These are phyloP conservation scores for Deakozyma indianensis DNA, from an alignment of 805 yeast genomes.

Conservation along the genomic window DNA sequence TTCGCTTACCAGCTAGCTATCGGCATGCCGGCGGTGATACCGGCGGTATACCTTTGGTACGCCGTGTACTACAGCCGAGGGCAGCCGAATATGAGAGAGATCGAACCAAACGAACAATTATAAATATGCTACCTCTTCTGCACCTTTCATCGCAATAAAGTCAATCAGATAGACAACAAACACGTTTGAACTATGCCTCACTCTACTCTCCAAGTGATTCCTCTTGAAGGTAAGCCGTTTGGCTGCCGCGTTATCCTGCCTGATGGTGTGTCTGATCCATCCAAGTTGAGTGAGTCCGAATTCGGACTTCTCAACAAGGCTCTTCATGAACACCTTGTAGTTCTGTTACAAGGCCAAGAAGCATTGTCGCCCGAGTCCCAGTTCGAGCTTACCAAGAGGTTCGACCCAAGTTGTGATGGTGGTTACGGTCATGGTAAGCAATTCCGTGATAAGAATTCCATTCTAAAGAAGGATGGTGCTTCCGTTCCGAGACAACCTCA, in stretches of 20 bases:
- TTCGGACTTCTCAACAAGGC: slow-evolving; percentile 50
- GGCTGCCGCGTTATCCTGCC: slow-evolving; percentile 64
- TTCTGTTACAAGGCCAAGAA: slow-evolving; percentile 62
- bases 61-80: neutral
- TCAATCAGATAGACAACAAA: too few relatives aligned
- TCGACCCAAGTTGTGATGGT: slow-evolving; percentile 60
- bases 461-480: slow-evolving; percentile 66
- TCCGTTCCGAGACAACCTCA: slow-evolving; percentile 76
- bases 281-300: slow-evolving; percentile 48
- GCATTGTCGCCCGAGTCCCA: slow-evolving; percentile 60
- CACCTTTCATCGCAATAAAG: too few relatives aligned
- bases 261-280: slow-evolving; percentile 57
- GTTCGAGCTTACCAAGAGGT: slow-evolving; percentile 57
- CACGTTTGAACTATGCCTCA: neutral
- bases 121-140: too few relatives aligned
- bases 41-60: neutral
- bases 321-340: slow-evolving; percentile 51
- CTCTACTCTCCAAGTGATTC: slow-evolving; percentile 22
- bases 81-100: too few relatives aligned
- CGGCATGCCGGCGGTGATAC: neutral
- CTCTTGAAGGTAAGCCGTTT: slow-evolving; percentile 37
- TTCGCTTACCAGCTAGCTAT: too few relatives aligned
- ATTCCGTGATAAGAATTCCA: slow-evolving; percentile 48
- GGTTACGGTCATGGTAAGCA: slow-evolving; percentile 80
- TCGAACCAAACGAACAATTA: too few relatives aligned